Conservation (phyloP, 2,329 filamentous ascomycete species). For the Pezicula neosporulosa region DNA sequence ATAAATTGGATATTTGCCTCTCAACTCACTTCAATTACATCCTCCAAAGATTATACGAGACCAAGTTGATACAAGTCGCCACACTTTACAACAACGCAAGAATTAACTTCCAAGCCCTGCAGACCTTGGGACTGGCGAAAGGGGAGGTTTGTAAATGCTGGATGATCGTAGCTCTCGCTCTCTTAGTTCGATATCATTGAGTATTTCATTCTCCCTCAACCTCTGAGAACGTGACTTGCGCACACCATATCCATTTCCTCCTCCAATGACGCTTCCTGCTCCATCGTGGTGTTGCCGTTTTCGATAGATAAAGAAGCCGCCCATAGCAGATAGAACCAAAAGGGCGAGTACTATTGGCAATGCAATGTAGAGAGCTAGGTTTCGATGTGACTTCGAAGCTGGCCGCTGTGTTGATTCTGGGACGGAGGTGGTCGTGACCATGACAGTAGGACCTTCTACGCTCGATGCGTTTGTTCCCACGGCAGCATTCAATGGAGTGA, state of each 20-base stretch:
- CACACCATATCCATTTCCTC: conserved; percentile 23
- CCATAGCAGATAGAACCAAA: conserved; percentile 16
- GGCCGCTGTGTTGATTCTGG: conserved; percentile 16
- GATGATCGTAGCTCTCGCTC: conserved; percentile 13
- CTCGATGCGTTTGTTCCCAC: conserved; percentile 7
- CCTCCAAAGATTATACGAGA: too few relatives aligned
- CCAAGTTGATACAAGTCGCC: too few relatives aligned
- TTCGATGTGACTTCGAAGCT: conserved; percentile 13
- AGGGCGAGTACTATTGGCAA: conserved; percentile 23
- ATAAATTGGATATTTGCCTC: too few relatives aligned
- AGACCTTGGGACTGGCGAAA: too few relatives aligned
- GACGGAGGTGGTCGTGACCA: conserved; percentile 16
- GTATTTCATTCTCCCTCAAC: conserved; percentile 19
- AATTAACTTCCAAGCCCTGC: too few relatives aligned
- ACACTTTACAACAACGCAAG: too few relatives aligned
- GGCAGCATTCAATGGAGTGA: conserved; percentile 16
- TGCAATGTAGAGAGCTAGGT: conserved; percentile 24
- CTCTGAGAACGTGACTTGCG: conserved; percentile 23
- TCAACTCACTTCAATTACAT: too few relatives aligned
- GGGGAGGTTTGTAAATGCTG: too few relatives aligned
- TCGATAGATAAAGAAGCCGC: conserved; percentile 21
- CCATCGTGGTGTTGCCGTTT: conserved; percentile 22
- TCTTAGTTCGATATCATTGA: conserved; percentile 16
- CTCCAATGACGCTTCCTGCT: conserved; percentile 27
- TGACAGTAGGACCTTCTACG: conserved; percentile 19